A percentile compares a stretch with the other conserved stretches of the same genome.
Evolutionary conservation across 2,329 filamentous ascomycete genomes (phyloP).

Genomic region (Xylogone sp.): DNA sequence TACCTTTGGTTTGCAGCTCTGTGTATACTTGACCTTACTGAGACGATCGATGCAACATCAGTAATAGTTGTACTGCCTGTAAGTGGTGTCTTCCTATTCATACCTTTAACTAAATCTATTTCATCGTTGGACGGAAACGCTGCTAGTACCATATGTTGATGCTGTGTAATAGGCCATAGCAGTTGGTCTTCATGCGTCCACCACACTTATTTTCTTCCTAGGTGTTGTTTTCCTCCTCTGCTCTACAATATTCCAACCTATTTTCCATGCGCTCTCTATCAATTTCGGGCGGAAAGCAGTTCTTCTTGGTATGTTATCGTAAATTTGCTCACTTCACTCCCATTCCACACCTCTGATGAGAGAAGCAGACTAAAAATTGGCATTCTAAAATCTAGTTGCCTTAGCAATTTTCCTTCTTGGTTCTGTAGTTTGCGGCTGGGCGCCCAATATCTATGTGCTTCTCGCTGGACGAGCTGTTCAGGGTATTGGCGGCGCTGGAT

Average conservation of each 20-base stretch:
- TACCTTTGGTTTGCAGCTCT: conserved; percentile 21
- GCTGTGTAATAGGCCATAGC: neutral
- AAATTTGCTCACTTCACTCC: neutral
- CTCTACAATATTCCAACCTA: conserved; percentile 56
- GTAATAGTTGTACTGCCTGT: conserved; percentile 57
- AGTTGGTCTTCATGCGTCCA: neutral
- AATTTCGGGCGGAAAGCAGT: neutral
- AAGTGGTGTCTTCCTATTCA: neutral
- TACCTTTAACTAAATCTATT: neutral
- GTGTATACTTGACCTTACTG: conserved; percentile 52
- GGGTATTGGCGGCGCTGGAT: conserved; percentile 43
- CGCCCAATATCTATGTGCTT: neutral
- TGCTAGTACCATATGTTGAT: neutral
- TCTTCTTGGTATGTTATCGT: neutral
- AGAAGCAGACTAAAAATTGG: neutral
- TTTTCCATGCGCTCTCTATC: neutral
- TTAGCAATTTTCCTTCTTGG: neutral
- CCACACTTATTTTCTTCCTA: neutral
- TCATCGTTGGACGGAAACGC: neutral
- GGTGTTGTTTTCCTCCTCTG: conserved; percentile 44
- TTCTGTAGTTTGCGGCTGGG: neutral
- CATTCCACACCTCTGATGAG: neutral
- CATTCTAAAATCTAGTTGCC: neutral
- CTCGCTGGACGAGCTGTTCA: conserved; percentile 34
- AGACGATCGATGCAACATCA: conserved; percentile 62